Base-by-base conservation (phyloP, 192 early-diverging fungal species). In the Rhizophagus sp. region DNA sequence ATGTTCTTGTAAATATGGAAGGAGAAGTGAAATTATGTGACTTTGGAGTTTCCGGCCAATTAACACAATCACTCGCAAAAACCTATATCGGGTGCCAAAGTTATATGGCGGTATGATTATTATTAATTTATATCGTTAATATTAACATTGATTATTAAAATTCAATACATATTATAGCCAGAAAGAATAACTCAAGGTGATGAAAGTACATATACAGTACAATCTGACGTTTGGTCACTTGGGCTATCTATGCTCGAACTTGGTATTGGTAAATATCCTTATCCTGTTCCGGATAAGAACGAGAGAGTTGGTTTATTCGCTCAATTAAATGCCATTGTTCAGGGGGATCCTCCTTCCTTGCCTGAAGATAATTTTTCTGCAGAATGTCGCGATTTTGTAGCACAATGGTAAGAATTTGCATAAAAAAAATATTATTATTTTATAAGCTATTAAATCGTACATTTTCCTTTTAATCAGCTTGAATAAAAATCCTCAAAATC, bases 21-120 rank as follows among this genome's bases (percentile, higher is more conserved):
- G 97, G 97, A 75, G 90, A 98, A 75, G 93, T 99, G 49, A 99
- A 98, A 85, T 86, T 99, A 39, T 96, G 95, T 86, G 97, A 99
- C 83, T 99, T 99, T 88, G 97, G 97, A 68, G 96, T 99, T 0
- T 95, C 94, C 22, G 96, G 96, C 39, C 92, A 98, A 82, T 86
- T 97, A 33, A 90, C 90, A 50, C 91, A 95, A 81, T 97, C 95
- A 15, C 84, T 95, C 82, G 97, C 96, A 52, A 96, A 95, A 83
- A 98, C 96, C 2, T 93, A 96, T 81, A 93, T 97, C 61, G 97
- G 96, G 17, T 97, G 95, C 78, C 94, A 97, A 84, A 94, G 92
- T 82, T 97, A 97, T 81, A 97, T 98, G 96, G 95, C 96, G 13
- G 92, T 94, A 87, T 65, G 88, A 86, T 68, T 17, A 19, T 27